Percentiles rank a stretch among this genome's conserved stretches.
phyloP scores from a whole-genome alignment of 2,329 filamentous ascomycete genomes.

The Aspergillus ochraceoroseus region DNA sequence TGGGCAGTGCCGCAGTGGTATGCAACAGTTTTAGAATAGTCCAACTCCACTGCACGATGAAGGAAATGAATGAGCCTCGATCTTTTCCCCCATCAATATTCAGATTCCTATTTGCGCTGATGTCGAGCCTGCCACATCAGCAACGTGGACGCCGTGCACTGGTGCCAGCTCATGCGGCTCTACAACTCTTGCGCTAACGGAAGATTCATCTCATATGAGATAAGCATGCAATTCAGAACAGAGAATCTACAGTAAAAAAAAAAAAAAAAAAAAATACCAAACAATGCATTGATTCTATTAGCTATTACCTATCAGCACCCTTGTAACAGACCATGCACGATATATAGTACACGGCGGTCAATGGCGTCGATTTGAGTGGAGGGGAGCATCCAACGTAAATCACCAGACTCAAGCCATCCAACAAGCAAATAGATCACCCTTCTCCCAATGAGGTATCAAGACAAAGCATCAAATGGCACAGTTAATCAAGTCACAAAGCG shows the following conservation, averaged over 20 bases:
- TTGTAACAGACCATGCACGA: constrained; percentile 12
- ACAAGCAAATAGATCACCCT: constrained; percentile 24
- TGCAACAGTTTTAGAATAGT: no score
- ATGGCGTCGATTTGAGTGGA: constrained; percentile 24
- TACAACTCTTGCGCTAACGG: no score
- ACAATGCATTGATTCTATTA: constrained; percentile 36
- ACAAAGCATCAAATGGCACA: constrained; percentile 26
- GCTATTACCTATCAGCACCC: constrained; percentile 35
- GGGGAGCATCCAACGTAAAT: constrained; percentile 17
- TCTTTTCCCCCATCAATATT: no score
- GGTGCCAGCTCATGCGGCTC: no score
- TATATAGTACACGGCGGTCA: constrained; percentile 21
- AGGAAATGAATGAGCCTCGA: no score
- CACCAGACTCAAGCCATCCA: constrained; percentile 18
- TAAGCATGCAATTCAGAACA: no score
- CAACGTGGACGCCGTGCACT: no score
- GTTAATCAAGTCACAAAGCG: constrained; percentile 30
- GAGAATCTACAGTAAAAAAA: neutral
- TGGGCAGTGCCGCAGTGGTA: no score
- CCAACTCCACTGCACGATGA: no score
- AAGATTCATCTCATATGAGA: no score
- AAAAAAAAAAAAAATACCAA: constrained; percentile 11
- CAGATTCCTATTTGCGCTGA: no score
- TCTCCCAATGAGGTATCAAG: constrained; percentile 37
- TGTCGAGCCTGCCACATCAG: no score